Percentiles rank a stretch among this genome's conserved stretches.
Conservation (phyloP, 1,284 basidiomycete genomes). For the Sphaerobolus stellatus region DNA sequence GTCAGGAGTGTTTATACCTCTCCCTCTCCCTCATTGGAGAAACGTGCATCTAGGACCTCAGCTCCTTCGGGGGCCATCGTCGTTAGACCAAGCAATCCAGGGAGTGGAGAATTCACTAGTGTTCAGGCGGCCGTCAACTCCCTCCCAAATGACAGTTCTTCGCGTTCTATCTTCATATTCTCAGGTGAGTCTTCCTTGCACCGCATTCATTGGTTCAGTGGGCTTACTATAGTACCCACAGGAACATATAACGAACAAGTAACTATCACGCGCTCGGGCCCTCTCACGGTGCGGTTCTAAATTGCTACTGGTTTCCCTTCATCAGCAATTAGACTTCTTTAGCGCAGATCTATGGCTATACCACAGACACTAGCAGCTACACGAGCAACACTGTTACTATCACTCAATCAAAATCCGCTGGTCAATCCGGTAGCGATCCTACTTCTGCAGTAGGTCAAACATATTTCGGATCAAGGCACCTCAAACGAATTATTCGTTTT, state of each 20-base stretch:
- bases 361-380: constrained; percentile 35
- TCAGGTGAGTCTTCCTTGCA: constrained; percentile 27
- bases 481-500: background rate
- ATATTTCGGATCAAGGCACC: no score
- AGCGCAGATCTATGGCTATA: constrained; percentile 47
- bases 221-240: background rate
- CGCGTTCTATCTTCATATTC: constrained; percentile 51
- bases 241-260: constrained; percentile 54
- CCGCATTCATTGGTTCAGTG: background rate
- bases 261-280: constrained; percentile 45
- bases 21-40: constrained; percentile 20
- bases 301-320: background rate
- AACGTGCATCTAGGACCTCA: constrained; percentile 7
- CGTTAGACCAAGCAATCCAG: constrained; percentile 43
- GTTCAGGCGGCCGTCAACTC: constrained; percentile 42
- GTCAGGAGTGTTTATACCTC: no score
- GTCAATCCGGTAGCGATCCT: constrained; percentile 48
- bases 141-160: constrained; percentile 45
- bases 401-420: constrained; percentile 38
- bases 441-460: constrained; percentile 33
- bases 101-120: constrained; percentile 43
- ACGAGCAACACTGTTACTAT: constrained; percentile 46
- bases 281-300: constrained; percentile 42
- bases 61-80: constrained; percentile 45
- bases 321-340: background rate